These are phyloP conservation scores for Phlebiopsis gigantea DNA, from an alignment of 768 basidiomycete species.

Conservation along the genomic window DNA sequence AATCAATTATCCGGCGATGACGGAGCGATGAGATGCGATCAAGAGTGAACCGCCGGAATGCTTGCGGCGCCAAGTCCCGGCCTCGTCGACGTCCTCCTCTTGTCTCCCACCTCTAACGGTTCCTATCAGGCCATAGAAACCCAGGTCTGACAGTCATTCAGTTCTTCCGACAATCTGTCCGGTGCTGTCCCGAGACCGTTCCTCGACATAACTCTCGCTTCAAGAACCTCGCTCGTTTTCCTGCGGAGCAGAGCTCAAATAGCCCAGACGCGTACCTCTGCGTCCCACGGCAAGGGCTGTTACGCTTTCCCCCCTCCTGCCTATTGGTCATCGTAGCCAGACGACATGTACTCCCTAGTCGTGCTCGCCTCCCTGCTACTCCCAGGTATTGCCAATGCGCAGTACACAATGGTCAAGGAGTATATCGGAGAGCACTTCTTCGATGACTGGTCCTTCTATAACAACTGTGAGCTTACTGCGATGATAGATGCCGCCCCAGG, in stretches of 20 bases:
- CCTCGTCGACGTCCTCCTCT: not conserved
- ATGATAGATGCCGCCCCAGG: not conserved
- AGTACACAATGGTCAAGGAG: constrained; percentile 49
- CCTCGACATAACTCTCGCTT: not conserved
- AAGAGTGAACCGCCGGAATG: not conserved
- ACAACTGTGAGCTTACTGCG: constrained; percentile 33
- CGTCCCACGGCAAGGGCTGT: not conserved
- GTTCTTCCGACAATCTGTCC: constrained; percentile 2
- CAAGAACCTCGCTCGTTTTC: not conserved
- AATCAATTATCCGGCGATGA: not conserved
- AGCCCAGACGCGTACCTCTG: not conserved
- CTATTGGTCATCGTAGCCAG: not conserved
- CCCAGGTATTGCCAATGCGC: constrained; percentile 13
- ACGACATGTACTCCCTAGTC: not conserved
- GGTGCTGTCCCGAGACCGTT: not conserved
- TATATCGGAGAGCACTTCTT: constrained; percentile 63
- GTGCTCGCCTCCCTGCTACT: constrained; percentile 1
- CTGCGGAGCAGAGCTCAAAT: not conserved
- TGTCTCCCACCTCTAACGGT: not conserved
- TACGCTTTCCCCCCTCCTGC: not conserved
- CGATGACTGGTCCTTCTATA: constrained; percentile 62
- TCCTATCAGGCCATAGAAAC: constrained; percentile 7
- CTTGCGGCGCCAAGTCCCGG: no score
- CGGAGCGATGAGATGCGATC: not conserved
- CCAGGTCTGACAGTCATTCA: not conserved